Evolutionary conservation across 2,329 filamentous ascomycete species (phyloP).

Genomic region (Alternaria dauci): DNA sequence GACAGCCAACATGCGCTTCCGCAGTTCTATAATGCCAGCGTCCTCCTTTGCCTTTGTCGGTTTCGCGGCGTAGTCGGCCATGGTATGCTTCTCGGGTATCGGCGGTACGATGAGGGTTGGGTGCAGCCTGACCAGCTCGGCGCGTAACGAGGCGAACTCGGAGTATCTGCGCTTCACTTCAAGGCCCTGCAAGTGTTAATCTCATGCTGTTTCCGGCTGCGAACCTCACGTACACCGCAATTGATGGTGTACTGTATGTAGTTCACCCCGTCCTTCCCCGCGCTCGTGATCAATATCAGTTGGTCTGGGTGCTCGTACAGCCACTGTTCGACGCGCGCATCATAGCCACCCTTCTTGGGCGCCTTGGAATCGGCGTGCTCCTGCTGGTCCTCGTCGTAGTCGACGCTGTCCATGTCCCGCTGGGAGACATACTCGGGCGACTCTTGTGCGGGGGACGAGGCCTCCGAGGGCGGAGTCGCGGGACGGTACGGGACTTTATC

Average conservation of each 20-base stretch:
- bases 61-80: slow-evolving; percentile 98
- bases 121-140: slow-evolving; percentile 88
- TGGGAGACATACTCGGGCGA: slow-evolving; percentile 65
- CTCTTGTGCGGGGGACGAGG: slow-evolving; percentile 73
- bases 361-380: slow-evolving; percentile 53
- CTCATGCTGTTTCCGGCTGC: neutral
- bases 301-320: slow-evolving; percentile 93
- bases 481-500: slow-evolving; percentile 59
- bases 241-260: slow-evolving; percentile 98
- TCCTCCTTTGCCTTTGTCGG: slow-evolving; percentile 98
- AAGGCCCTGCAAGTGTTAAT: slow-evolving; percentile 71
- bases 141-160: slow-evolving; percentile 90
- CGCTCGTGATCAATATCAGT: slow-evolving; percentile 90
- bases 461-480: slow-evolving; percentile 72
- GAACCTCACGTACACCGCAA: slow-evolving; percentile 73
- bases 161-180: slow-evolving; percentile 96
- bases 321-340: slow-evolving; percentile 96
- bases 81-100: slow-evolving; percentile 98
- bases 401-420: slow-evolving; percentile 67
- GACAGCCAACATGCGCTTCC: slow-evolving; percentile 95
- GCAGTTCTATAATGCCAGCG: slow-evolving; percentile 91
- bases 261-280: slow-evolving; percentile 90
- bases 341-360: slow-evolving; percentile 84
- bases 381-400: slow-evolving; percentile 61
- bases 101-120: slow-evolving; percentile 95